Conservation (phyloP, 768 basidiomycete genomes). For the Ramaria sp. region DNA sequence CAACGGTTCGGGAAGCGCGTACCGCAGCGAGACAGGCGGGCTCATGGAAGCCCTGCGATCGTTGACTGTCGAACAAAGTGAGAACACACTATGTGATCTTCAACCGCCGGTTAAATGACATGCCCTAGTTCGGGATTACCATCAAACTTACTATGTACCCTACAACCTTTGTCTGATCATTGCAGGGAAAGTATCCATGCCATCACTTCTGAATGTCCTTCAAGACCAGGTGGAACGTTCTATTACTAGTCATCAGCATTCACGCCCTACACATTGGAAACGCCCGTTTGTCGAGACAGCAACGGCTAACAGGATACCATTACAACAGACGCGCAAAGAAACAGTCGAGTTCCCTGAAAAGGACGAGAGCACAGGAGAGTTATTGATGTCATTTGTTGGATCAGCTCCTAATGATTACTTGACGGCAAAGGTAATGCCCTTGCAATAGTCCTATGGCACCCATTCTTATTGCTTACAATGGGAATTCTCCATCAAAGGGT, state of each 20-base stretch:
- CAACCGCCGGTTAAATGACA: background rate
- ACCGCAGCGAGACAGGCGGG: slow-evolving; percentile 95
- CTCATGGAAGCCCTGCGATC: slow-evolving; percentile 85
- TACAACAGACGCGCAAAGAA: slow-evolving; percentile 44
- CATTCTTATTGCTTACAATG: background rate
- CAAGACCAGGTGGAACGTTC: slow-evolving; percentile 77
- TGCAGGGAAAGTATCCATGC: slow-evolving; percentile 73
- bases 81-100: slow-evolving; percentile 8
- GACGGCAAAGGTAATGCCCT: slow-evolving; percentile 47
- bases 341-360: slow-evolving; percentile 91
- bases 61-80: slow-evolving; percentile 84
- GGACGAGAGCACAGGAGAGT: slow-evolving; percentile 89
- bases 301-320: slow-evolving; percentile 50
- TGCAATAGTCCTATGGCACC: background rate
- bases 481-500: slow-evolving; percentile 30
- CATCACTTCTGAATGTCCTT: slow-evolving; percentile 68
- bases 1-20: slow-evolving; percentile 75
- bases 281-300: slow-evolving; percentile 88
- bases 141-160: slow-evolving; percentile 82
- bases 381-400: slow-evolving; percentile 68
- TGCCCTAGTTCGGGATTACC: slow-evolving; percentile 76
- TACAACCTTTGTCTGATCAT: slow-evolving; percentile 89
- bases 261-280: slow-evolving; percentile 75
- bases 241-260: slow-evolving; percentile 65
- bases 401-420: slow-evolving; percentile 63